Conservation (phyloP, 768 basidiomycete species). For the Pulveroboletus ravenelii region DNA sequence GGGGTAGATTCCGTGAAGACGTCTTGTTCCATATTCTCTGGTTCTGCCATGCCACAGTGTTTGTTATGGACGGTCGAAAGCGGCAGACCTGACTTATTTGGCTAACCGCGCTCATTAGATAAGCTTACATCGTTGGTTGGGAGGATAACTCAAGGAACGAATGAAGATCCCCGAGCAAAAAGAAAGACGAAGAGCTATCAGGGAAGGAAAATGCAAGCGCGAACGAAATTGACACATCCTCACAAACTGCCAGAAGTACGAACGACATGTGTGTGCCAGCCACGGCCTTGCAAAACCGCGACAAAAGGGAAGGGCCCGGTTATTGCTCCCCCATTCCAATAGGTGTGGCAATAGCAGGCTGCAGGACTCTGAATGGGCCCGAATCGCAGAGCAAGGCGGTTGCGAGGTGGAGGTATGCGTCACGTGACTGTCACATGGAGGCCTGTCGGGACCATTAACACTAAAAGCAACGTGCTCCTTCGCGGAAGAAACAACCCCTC, state of each 20-base stretch:
- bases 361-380: no score
- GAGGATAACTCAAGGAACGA: neutral
- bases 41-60: conserved; percentile 15
- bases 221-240: neutral
- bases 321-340: no score
- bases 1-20: conserved; percentile 38
- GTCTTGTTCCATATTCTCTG: conserved; percentile 34
- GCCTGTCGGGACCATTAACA: no score
- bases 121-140: neutral
- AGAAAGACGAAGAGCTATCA: neutral
- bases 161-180: neutral
- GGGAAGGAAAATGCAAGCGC: neutral
- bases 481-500: no score
- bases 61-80: neutral
- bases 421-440: no score
- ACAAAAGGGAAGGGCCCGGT: no score
- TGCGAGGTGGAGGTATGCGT: no score
- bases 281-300: no score
- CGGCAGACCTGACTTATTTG: neutral
- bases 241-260: neutral
- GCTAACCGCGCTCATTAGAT: neutral
- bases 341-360: no score
- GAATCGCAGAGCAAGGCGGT: no score
- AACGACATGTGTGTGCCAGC: neutral
- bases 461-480: no score